phyloP scores from a whole-genome alignment of 2,329 filamentous ascomycete genomes.

The Chrysoporthe puriensis region DNA sequence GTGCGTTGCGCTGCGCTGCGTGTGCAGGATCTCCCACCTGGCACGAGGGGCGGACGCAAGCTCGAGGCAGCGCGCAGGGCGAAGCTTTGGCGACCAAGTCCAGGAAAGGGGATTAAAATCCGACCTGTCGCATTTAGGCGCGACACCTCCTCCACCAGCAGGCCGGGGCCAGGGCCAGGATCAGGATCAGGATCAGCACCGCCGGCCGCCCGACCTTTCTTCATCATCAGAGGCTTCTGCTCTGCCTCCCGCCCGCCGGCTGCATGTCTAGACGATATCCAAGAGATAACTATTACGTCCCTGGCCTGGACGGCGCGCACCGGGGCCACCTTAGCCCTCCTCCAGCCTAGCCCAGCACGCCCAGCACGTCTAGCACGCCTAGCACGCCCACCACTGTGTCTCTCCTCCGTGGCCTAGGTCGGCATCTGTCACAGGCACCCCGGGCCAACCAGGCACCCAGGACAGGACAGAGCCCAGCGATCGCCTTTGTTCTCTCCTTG shows the following conservation, averaged over 20 bases:
- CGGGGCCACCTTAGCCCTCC: background rate
- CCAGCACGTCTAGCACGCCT: background rate
- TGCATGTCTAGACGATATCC: background rate
- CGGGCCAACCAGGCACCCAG: background rate
- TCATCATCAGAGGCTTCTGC: background rate
- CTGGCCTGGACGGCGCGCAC: background rate
- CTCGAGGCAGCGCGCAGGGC: background rate
- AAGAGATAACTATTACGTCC: background rate
- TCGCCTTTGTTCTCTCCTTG: constrained; percentile 9
- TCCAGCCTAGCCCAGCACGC: background rate
- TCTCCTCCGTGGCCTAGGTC: background rate
- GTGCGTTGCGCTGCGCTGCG: background rate
- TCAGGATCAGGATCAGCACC: background rate
- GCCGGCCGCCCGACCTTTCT: background rate
- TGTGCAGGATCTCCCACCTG: background rate
- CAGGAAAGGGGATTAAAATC: constrained; percentile 5
- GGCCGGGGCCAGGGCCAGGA: constrained; percentile 33
- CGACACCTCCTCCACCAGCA: constrained; percentile 39
- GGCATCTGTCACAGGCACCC: background rate
- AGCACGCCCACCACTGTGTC: background rate
- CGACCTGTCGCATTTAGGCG: constrained; percentile 22
- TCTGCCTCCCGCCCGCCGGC: background rate
- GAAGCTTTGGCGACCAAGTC: background rate
- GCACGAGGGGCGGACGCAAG: background rate
- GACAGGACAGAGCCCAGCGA: background rate